These are phyloP conservation scores for Blastobotrys apis DNA, from an alignment of 1,139 yeast species.

Conservation along the genomic window DNA sequence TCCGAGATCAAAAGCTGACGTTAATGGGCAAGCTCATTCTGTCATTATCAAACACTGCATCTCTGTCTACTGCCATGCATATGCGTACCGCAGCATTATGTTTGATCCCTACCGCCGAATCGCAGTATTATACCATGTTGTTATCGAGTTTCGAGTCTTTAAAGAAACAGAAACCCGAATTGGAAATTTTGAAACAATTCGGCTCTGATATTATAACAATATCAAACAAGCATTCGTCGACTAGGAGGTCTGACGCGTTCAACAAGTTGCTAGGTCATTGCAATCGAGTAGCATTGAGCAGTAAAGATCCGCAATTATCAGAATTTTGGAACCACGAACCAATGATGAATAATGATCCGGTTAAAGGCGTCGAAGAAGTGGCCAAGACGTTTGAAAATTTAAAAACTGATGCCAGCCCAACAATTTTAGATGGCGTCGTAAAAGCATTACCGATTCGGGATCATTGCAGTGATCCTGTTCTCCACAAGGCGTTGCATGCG, in stretches of 20 bases:
- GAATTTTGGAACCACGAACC: constrained; percentile 12
- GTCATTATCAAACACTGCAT: constrained; percentile 20
- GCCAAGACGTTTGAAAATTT: constrained; percentile 8
- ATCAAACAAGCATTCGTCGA: constrained; percentile 11
- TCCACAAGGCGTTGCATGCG: constrained; percentile 9
- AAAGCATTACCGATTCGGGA: constrained; percentile 11
- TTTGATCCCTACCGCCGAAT: constrained; percentile 16
- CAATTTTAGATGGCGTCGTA: constrained; percentile 7
- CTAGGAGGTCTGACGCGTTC: constrained; percentile 12
- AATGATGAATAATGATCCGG: constrained; percentile 1
- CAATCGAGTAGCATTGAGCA: constrained; percentile 9
- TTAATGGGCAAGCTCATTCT: constrained; percentile 19
- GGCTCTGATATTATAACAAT: constrained; percentile 16
- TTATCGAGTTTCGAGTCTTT: constrained; percentile 19
- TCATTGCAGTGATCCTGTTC: constrained; percentile 9
- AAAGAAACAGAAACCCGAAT: constrained; percentile 12
- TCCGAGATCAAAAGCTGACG: constrained; percentile 15
- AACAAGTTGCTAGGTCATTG: constrained; percentile 11
- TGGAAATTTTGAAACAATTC: constrained; percentile 13
- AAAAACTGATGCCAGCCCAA: constrained; percentile 4
- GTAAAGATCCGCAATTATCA: constrained; percentile 6
- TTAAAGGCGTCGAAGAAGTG: constrained; percentile 9
- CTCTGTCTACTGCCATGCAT: constrained; percentile 19
- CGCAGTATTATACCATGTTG: constrained; percentile 15
- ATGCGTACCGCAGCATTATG: constrained; percentile 18